Base-by-base conservation (phyloP, 192 early-diverging fungal species). In the Fimicolochytrium jonesii region DNA sequence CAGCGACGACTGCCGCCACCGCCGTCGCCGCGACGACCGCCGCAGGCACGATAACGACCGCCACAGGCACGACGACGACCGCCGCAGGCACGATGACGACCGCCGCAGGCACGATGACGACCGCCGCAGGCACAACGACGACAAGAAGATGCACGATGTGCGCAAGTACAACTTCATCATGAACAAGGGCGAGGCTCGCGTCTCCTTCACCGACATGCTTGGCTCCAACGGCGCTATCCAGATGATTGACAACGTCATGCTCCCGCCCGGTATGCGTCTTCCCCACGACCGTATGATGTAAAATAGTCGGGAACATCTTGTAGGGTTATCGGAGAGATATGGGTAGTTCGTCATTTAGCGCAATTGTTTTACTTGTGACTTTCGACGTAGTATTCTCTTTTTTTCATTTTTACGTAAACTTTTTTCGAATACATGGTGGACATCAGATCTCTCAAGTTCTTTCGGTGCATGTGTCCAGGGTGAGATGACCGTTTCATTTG, bases 211-310 rank as follows among this genome's bases (percentile, higher is more conserved):
- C 32, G 53, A 65, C 20, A 22, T 9, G 11, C 63, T 61, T 31
- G 56, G 56, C 23, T 70, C n/a, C 1, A 74, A 74, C 48, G 72
- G 55, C 47, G 72, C 50, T 31, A 55, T 74, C n/a, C 72, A 74
- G 42, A 45, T 70, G 61, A 53, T 71, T 58, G 33, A 66, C 54
- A 37, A 55, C 28, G 57, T 71, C 17, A 43, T 74, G 17, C 30
- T 73, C 50, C 71, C 71, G 25, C 42, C 59, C 11, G 61, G 58
- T 31, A 56, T 73, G 17, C 36, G 66, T 23, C 67, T 73, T 10
- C 71, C 71, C 15, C 39, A 62, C 44, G 66, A 59, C 13, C 52
- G 59, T 55, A 26, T 4, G 29, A 37, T 26, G 4, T 56, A 33
- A 56, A 56, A n/a, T n/a, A n/a, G n/a, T 9, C 9, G 37, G 37